Base-by-base conservation (phyloP, 1,284 basidiomycete species). In the Irpex sp. region DNA sequence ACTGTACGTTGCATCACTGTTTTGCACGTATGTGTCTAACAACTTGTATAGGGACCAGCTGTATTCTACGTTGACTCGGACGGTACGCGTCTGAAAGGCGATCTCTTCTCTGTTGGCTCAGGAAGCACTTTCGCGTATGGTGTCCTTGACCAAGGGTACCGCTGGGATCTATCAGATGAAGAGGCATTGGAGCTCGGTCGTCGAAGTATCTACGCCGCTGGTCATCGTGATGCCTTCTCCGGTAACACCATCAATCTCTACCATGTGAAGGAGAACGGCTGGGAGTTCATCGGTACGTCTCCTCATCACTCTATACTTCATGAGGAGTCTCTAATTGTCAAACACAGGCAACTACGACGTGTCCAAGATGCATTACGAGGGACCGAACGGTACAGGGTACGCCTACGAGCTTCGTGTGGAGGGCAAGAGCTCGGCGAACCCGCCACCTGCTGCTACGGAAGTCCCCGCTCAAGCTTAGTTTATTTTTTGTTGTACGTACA, bases 21-120 rank as follows among this genome's bases (percentile, higher is more conserved):
- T 26, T 31, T 46, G 31, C 13, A 35, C 57, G 5, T 31, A 15
- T 11, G 9, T 35, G 35, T 55, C 51, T 26, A 70, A 50, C 15
- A 8, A 8, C 7, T 8, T 8, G 13, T 9, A 50, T 50, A 93
- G 86, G 97, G 97, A 0, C 97, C 97, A n/a, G 88, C 94, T 11
- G 83, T 99, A 43, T 99, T 96, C 80, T 99, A 99, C 76, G 97
- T 99, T 62, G 97, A 99, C 78, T 97, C 94, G 13, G 97, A 99
- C 68, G 97, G 97, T 46, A 93, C 94, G 8, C 89, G 97, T 26
- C 81, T 99, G 61, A 98, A 97, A 75, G 97, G 97, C 54, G 92
- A 99, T 76, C 77, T 98, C 13, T 99, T 99, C 82, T 98, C 95
- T 5, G 97, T 99, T 47, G 97, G 97, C 39, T 98, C 97, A 3